Evolutionary conservation across 345 rosid species (phyloP), one percentile per base, ranked within the genome.

Genomic region (Eucalyptus fibrosa): DNA sequence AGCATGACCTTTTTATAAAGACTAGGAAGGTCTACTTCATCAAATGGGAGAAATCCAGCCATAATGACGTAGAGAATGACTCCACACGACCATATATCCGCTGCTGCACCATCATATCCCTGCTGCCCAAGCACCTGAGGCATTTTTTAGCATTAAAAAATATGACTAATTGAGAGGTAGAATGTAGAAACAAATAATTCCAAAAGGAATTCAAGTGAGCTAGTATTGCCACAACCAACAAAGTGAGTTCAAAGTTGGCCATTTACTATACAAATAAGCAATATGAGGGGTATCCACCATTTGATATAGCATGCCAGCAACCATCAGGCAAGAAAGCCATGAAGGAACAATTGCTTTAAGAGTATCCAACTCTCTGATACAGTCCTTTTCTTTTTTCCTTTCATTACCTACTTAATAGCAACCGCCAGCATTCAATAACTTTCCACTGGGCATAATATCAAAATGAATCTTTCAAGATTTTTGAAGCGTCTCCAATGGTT

Each of bases 1-100:
- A 67, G 21, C 40, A 34, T 59, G 65, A 86, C 98, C 98, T 94
- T 97, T 91, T 86, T 93, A 90, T 92, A 97, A 93, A 97, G 92
- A 19, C 94, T 89, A 87, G 98, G 97, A 90, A 97, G 97, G 91
- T 97, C 97, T 34, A 88, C 91, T 91, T 95, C 99, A 40, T 94
- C 90, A 91, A 97, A 97, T 53, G 99, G 99, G 88, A 95, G 95
- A 94, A 91, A 94, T 44, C 99, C 99, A 89, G 99, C 99, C 97
- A 95, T 93, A 26, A 97, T 92, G 90, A 97, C 96, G 44, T 92
- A 97, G 89, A 97, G 97, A 90, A 97, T 94, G 44, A 97, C 99
- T 82, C 99, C 99, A 67, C 98, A 98, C 56, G 99, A 98, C 98
- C 99, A 98, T 85, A 97, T 86, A 88, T 97, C 99, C 72, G 99